Evolutionary conservation across 1,284 basidiomycete species (phyloP).

Genomic region (Naganishia sp.): DNA sequence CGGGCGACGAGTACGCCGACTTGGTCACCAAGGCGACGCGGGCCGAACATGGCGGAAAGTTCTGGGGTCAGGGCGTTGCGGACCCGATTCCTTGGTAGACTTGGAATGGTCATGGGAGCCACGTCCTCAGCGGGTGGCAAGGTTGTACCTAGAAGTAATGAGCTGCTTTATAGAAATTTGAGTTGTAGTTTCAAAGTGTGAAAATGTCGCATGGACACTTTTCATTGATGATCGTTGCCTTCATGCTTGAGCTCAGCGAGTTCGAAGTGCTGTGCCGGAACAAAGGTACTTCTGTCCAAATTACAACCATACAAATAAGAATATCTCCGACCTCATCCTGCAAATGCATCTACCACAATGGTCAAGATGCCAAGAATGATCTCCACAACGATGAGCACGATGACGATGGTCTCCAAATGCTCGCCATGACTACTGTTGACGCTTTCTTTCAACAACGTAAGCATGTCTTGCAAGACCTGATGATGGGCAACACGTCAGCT

Average conservation of each 20-base stretch:
- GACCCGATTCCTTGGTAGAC: slow-evolving; percentile 15
- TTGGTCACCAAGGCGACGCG: slow-evolving; percentile 6
- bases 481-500: slow-evolving; percentile 10
- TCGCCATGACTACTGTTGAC: slow-evolving; percentile 89
- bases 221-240: too few species aligned
- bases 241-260: too few species aligned
- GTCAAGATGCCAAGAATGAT: slow-evolving; percentile 70
- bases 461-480: slow-evolving; percentile 93
- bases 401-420: slow-evolving; percentile 92
- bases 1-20: neutral
- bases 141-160: too few species aligned
- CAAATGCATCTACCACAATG: slow-evolving; percentile 67
- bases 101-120: too few species aligned
- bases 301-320: slow-evolving; percentile 7
- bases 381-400: slow-evolving; percentile 78
- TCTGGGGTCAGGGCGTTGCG: slow-evolving; percentile 4
- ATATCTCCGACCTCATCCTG: slow-evolving; percentile 8
- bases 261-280: too few species aligned
- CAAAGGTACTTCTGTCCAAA: too few species aligned
- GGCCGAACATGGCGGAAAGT: slow-evolving; percentile 27
- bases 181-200: too few species aligned
- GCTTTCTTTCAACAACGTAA: slow-evolving; percentile 85
- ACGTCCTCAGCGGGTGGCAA: too few species aligned
- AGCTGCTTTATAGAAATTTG: too few species aligned
- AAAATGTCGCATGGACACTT: too few species aligned